Base-by-base conservation (phyloP, 306 rosid genomes). In the Castanospermum australe region DNA sequence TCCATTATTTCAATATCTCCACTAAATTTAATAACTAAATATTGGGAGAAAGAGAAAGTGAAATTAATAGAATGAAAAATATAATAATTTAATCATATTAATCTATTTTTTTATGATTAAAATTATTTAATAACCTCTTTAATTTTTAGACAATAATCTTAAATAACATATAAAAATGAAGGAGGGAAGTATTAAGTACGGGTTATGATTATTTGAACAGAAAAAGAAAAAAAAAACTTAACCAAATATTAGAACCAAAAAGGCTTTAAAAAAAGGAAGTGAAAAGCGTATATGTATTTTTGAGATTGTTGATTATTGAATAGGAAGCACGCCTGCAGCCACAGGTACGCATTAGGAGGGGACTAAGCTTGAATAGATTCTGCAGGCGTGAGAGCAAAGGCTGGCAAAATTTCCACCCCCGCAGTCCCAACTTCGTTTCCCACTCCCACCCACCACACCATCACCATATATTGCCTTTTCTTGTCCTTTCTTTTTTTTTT, bases 311-410 rank as follows among this genome's bases (percentile, higher is more conserved):
- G 51, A 33, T 61, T 30, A 12, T 15, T 67, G 81, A 77, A 69
- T 59, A 30, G 41, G 33, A 75, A 57, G 83, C 86, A 86, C 78
- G 87, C 88, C 77, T 42, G 21, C 47, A 63, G 21, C 5, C 45
- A 35, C 3, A 30, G 17, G 8, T 76, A 67, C 85, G 86, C 87
- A 78, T 83, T 88, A 87, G 86, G 81, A 84, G 85, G 76, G 48
- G 32, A 56, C 6, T 63, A 25, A 18, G 38, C 2, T 20, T n/a
- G 41, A 67, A 24, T 56, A 2, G 1, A 21, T 21, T 50, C 39
- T 72, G 67, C 11, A 67, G 84, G 90, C 90, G 87, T 86, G 89
- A 74, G 86, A 12, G 73, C 60, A 82, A 89, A 89, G 92, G 89
- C 90, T 89, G 92, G 47, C 86, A 84, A 73, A 52, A 70, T 73